A percentile compares a stretch with the other conserved stretches of the same genome.
phyloP scores from a whole-genome alignment of 1,284 basidiomycete species.

The Puccinia triticina region DNA sequence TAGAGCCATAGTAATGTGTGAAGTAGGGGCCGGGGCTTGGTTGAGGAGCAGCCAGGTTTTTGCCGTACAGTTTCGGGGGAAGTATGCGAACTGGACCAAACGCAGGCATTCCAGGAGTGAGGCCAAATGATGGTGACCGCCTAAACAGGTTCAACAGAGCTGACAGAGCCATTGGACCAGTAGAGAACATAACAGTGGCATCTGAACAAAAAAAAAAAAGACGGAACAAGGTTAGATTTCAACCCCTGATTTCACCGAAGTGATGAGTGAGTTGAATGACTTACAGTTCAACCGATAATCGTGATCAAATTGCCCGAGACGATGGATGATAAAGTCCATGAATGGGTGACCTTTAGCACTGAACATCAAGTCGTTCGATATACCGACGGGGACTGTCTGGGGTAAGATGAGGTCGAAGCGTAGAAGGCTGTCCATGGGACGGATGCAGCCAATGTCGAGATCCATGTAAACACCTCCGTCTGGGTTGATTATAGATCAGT shows the following conservation, averaged over 20 bases:
- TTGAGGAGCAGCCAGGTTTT: constrained; percentile 93
- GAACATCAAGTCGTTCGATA: constrained; percentile 94
- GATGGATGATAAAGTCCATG: constrained; percentile 89
- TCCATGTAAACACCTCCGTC: constrained; percentile 94
- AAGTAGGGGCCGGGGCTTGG: constrained; percentile 64
- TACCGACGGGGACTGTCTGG: constrained; percentile 79
- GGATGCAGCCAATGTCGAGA: constrained; percentile 90
- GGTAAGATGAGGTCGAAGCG: constrained; percentile 87
- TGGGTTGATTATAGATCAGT: not conserved
- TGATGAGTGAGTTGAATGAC: too few relatives aligned
- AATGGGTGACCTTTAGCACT: constrained; percentile 82
- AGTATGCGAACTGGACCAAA: constrained; percentile 71
- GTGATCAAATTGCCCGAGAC: constrained; percentile 49
- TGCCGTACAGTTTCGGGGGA: constrained; percentile 91
- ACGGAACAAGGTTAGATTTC: too few relatives aligned
- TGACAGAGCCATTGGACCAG: constrained; percentile 67
- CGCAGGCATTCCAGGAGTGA: constrained; percentile 62
- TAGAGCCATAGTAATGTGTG: constrained; percentile 90
- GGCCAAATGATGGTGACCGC: constrained; percentile 76
- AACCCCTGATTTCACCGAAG: too few relatives aligned
- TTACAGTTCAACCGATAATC: constrained; percentile 48
- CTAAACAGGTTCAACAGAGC: constrained; percentile 57
- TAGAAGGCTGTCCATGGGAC: constrained; percentile 85
- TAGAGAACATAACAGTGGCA: constrained; percentile 99
- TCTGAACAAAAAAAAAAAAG: constrained; percentile 77